A percentile compares a stretch with the other conserved stretches of the same genome.
Conservation (phyloP, 2,329 filamentous ascomycete species). For the Didymella pinodella region DNA sequence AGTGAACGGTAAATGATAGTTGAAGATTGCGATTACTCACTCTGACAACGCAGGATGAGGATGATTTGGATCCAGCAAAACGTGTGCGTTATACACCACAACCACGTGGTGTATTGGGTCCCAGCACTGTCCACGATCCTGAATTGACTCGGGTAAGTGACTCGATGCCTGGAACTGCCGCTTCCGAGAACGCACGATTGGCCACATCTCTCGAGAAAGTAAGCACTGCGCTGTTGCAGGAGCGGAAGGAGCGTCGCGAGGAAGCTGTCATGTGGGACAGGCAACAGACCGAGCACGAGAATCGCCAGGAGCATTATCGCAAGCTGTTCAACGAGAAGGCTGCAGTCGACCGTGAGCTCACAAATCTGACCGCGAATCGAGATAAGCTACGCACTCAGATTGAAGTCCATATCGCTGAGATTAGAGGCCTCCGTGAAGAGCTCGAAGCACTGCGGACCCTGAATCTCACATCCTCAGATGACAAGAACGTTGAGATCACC, state of each 20-base stretch:
- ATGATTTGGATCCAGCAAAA: constrained; percentile 41
- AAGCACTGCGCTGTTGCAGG: constrained; percentile 12
- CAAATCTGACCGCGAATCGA: constrained; percentile 24
- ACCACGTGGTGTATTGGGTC: constrained; percentile 20
- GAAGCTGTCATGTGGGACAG: constrained; percentile 30
- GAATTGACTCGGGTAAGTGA: constrained; percentile 55
- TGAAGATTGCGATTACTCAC: neutral
- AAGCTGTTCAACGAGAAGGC: constrained; percentile 30
- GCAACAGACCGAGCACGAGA: constrained; percentile 42
- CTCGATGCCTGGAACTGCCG: constrained; percentile 47
- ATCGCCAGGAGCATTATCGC: constrained; percentile 30
- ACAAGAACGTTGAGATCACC: constrained; percentile 35
- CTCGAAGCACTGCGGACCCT: constrained; percentile 32
- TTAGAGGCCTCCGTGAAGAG: constrained; percentile 21
- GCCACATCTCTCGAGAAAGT: constrained; percentile 23
- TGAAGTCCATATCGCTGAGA: constrained; percentile 24
- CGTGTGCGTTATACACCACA: constrained; percentile 47
- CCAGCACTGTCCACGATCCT: constrained; percentile 20
- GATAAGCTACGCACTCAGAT: constrained; percentile 33
- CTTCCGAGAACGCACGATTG: constrained; percentile 18
- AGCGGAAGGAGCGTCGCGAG: constrained; percentile 25
- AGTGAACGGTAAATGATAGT: neutral
- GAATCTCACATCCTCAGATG: constrained; percentile 33
- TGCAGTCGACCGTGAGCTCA: constrained; percentile 25
- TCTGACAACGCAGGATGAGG: constrained; percentile 28